Conservation (phyloP, 768 basidiomycete species). For the Macrolepiota fuliginosa region DNA sequence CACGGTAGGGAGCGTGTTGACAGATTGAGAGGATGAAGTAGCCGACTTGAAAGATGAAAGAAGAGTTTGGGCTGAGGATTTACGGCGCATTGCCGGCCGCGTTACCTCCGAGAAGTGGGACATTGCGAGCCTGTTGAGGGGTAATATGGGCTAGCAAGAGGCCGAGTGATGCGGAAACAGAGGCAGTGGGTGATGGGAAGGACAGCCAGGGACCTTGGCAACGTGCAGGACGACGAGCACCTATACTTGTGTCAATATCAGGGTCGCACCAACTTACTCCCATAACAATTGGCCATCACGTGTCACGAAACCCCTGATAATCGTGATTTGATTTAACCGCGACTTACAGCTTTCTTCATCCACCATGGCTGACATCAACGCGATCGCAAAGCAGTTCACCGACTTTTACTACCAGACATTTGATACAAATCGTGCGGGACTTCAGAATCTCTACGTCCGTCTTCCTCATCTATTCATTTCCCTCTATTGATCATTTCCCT, state of each 20-base stretch:
- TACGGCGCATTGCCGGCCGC: constrained; percentile 74
- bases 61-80: constrained; percentile 83
- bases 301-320: constrained; percentile 4
- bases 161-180: background rate
- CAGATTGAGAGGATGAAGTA: constrained; percentile 23
- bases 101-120: constrained; percentile 35
- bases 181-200: constrained; percentile 4
- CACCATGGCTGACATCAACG: constrained; percentile 60
- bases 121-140: constrained; percentile 23
- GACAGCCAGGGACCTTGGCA: constrained; percentile 5
- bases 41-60: constrained; percentile 68
- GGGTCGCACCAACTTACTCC: background rate
- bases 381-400: constrained; percentile 76
- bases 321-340: constrained; percentile 6
- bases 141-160: background rate
- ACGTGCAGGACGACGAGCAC: constrained; percentile 10
- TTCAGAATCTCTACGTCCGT: constrained; percentile 79
- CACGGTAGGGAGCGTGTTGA: constrained; percentile 32
- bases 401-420: constrained; percentile 84
- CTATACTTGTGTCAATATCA: constrained; percentile 12
- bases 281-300: constrained; percentile 10
- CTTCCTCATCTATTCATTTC: constrained; percentile 6
- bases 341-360: constrained; percentile 16
- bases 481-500: constrained; percentile 23
- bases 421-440: constrained; percentile 53